Evolutionary conservation across 495 filamentous ascomycete genomes (phyloP).

Genomic region (Hypoxylon lenormandii): DNA sequence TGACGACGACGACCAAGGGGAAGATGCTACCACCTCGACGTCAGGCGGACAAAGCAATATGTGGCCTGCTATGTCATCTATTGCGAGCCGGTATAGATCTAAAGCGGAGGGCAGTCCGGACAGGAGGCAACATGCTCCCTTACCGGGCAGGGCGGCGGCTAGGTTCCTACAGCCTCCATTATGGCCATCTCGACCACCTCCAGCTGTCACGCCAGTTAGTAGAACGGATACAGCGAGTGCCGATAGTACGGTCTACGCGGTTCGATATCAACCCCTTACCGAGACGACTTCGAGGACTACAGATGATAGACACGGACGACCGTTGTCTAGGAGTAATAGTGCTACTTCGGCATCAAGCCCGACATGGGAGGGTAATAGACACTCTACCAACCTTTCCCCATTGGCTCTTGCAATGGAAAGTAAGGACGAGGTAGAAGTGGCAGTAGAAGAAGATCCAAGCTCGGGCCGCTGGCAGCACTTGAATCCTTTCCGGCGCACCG

Average conservation of each 20-base stretch:
- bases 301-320: slow-evolving; percentile 53
- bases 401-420: slow-evolving; percentile 14
- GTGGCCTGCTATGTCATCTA: slow-evolving; percentile 62
- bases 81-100: slow-evolving; percentile 58
- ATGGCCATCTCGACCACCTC: slow-evolving; percentile 72
- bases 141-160: slow-evolving; percentile 49
- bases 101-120: slow-evolving; percentile 46
- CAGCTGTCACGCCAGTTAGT: slow-evolving; percentile 77
- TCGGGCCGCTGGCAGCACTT: slow-evolving; percentile 29
- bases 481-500: slow-evolving; percentile 42
- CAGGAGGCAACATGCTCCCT: slow-evolving; percentile 34
- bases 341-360: slow-evolving; percentile 43
- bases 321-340: slow-evolving; percentile 53
- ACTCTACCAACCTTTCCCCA: slow-evolving; percentile 22
- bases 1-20: slow-evolving; percentile 43
- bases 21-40: slow-evolving; percentile 34
- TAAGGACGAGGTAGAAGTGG: not conserved
- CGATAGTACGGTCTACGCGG: slow-evolving; percentile 84
- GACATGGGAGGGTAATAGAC: slow-evolving; percentile 40
- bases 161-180: slow-evolving; percentile 57
- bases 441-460: slow-evolving; percentile 10
- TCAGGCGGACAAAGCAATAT: slow-evolving; percentile 52
- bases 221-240: slow-evolving; percentile 77
- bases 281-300: slow-evolving; percentile 68
- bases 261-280: slow-evolving; percentile 82